These are phyloP conservation scores for Diaporthe citriasiana DNA, from an alignment of 2,329 filamentous ascomycete genomes.

Conservation along the genomic window DNA sequence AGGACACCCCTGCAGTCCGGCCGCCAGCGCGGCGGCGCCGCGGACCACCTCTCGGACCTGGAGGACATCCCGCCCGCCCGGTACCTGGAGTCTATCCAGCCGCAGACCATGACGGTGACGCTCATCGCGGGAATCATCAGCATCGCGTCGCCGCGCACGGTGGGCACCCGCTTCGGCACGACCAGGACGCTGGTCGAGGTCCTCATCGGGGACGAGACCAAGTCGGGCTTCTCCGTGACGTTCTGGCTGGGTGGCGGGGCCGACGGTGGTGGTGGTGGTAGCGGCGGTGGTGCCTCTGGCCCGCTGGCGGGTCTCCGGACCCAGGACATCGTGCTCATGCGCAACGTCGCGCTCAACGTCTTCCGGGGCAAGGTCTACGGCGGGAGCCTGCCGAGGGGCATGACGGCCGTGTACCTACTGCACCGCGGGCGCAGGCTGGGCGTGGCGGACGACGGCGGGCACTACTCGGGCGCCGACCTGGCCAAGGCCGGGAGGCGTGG, in stretches of 20 bases:
- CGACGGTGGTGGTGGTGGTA: too few species aligned
- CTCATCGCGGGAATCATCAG: constrained; percentile 85
- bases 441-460: constrained; percentile 65
- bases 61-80: constrained; percentile 77
- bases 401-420: constrained; percentile 79
- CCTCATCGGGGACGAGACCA: constrained; percentile 87
- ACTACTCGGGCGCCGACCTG: constrained; percentile 69
- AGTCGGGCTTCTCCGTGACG: constrained; percentile 82
- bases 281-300: constrained; percentile 47
- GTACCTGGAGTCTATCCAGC: constrained; percentile 76
- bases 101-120: constrained; percentile 86
- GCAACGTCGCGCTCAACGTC: constrained; percentile 82
- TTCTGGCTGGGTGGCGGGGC: constrained; percentile 77
- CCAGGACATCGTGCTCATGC: constrained; percentile 84
- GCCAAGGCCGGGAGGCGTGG: constrained; percentile 48
- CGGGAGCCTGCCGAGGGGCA: constrained; percentile 80
- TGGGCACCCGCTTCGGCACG: constrained; percentile 76
- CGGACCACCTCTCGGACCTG: constrained; percentile 72
- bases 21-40: constrained; percentile 46
- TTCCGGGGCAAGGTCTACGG: constrained; percentile 87
- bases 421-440: constrained; percentile 66
- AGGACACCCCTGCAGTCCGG: constrained; percentile 44
- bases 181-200: constrained; percentile 80
- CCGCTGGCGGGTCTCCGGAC: constrained; percentile 66
- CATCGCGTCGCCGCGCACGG: constrained; percentile 74